These are phyloP conservation scores for Magnusiomyces magnusii DNA, from an alignment of 1,139 yeast genomes.

Conservation along the genomic window DNA sequence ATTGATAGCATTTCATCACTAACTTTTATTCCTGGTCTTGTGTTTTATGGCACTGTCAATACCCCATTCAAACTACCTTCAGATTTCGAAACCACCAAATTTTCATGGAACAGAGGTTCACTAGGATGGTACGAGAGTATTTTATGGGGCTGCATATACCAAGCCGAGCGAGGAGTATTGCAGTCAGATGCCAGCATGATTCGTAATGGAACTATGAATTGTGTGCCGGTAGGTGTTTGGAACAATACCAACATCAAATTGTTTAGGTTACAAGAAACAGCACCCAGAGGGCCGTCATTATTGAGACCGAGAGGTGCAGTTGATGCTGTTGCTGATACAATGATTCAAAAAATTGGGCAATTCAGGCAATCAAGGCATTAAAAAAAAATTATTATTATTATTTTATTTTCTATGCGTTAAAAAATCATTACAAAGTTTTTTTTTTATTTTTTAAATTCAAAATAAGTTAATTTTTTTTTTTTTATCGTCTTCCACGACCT, in stretches of 20 bases:
- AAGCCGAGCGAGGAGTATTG: conserved; percentile 34
- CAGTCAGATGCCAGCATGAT: conserved; percentile 16
- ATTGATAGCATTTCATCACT: conserved; percentile 24
- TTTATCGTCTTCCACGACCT: conserved; percentile 18
- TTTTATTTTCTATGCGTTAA: background rate
- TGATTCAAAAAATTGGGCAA: conserved; percentile 26
- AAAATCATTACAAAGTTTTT: background rate
- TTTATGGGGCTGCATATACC: conserved; percentile 58
- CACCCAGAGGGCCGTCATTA: conserved; percentile 38
- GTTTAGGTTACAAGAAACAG: conserved; percentile 46
- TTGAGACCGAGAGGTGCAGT: conserved; percentile 40
- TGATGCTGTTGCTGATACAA: conserved; percentile 47
- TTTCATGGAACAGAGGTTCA: conserved; percentile 55
- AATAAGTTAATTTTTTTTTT: background rate
- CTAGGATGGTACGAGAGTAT: conserved; percentile 73
- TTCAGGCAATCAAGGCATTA: conserved; percentile 13
- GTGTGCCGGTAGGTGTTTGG: conserved; percentile 44
- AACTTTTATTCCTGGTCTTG: conserved; percentile 19
- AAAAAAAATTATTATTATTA: background rate
- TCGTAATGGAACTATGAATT: conserved; percentile 14
- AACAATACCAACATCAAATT: conserved; percentile 52
- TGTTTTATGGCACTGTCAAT: conserved; percentile 6
- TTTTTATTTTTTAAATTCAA: background rate
- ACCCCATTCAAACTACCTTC: conserved; percentile 19
- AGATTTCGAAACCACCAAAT: conserved; percentile 43